Base-by-base conservation (phyloP, 331 rosid species). In the Rosa hybrid region DNA sequence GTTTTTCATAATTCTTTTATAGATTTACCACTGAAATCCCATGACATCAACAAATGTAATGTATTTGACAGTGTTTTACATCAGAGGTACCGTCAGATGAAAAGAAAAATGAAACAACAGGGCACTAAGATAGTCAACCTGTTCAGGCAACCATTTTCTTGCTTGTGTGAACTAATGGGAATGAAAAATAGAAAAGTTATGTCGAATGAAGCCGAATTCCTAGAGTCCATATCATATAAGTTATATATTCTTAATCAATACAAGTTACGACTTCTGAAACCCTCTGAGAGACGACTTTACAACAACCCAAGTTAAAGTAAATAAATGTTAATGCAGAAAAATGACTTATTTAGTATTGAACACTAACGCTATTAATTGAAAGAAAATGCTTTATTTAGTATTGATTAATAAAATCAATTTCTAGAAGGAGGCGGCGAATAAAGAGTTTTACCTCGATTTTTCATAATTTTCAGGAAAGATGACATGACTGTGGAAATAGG, bases 381-480 rank as follows among this genome's bases (percentile, higher is more conserved):
- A 34, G 34, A 48, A 41, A 13, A 18, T 21, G 65, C 8, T 7
- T 18, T 41, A 68, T 39, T 21, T 39, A 17, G 72, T 68, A 68
- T 4, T 38, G 14, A 49, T 8, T 4, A 77, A 13, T 23, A 57
- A 81, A 44, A 62, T 23, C 17, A 25, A 59, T 44, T 20, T 12
- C 1, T 34, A 11, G 11, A 27, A 11, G 23, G 1, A 11, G 59
- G 48, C 69, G 59, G 48, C 69, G 48, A 72, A 12, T 4, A 12
- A 30, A 21, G 27, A 8, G 20, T 2, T 23, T 74, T 89, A 91
- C 97, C 97, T 72, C 88, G 90, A 77, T 88, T 79, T 88, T 89
- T 94, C 96, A 91, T 95, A 90, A 93, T 87, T 14, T 78, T 84
- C 65, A 95, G 98, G 86, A 95, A 93, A n/a, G 98, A 91, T 77